A percentile compares a stretch with the other conserved stretches of the same genome.
These are phyloP conservation scores for Paracoccidioides brasiliensis DNA, from an alignment of 2,329 filamentous ascomycete genomes.

Conservation along the genomic window DNA sequence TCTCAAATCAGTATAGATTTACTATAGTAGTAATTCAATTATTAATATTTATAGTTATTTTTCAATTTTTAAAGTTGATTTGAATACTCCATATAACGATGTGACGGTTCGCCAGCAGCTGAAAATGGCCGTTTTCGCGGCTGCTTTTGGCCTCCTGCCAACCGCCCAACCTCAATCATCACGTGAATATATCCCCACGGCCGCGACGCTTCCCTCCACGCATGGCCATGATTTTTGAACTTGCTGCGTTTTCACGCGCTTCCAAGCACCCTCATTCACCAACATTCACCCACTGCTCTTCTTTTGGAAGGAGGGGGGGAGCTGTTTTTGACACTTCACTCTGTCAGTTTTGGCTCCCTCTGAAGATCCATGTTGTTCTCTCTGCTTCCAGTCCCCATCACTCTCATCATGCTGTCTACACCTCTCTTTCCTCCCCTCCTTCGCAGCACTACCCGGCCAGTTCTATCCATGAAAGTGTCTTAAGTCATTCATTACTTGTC, in stretches of 20 bases:
- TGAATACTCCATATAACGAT: slow-evolving; percentile 6
- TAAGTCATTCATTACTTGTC: not conserved
- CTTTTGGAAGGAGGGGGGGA: not conserved
- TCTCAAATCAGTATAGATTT: no score
- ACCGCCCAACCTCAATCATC: slow-evolving; percentile 10
- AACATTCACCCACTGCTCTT: not conserved
- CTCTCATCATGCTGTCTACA: not conserved
- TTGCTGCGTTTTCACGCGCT: not conserved
- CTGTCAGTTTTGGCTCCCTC: slow-evolving; percentile 1
- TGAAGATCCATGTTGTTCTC: slow-evolving; percentile 2
- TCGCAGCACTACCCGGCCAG: not conserved
- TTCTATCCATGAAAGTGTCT: not conserved
- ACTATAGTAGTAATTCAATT: no score
- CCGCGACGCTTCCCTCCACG: slow-evolving; percentile 4
- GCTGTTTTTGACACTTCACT: slow-evolving; percentile 3
- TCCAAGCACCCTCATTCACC: not conserved
- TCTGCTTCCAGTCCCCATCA: not conserved
- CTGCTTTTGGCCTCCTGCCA: slow-evolving; percentile 13
- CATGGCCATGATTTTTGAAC: not conserved
- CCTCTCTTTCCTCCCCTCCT: not conserved
- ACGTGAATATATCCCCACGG: slow-evolving; percentile 9
- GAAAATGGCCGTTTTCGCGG: slow-evolving; percentile 10
- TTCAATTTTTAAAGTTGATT: no score
- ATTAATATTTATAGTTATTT: no score
- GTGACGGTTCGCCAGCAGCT: slow-evolving; percentile 15